Conservation (phyloP, 768 basidiomycete species). For the Russula brevipes region DNA sequence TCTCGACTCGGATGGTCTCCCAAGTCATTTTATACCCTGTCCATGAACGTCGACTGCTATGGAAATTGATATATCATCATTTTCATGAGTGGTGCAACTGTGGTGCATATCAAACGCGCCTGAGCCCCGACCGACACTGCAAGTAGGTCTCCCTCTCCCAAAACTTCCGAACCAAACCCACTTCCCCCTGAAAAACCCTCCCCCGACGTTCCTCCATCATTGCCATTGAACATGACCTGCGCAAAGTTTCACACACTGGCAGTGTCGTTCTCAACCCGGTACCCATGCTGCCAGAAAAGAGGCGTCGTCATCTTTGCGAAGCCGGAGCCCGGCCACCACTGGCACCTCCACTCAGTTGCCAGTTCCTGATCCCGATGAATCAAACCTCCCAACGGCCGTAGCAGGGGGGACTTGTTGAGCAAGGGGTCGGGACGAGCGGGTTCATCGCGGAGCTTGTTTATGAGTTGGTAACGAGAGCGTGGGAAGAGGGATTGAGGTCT, state of each 20-base stretch:
- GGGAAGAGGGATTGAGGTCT: slow-evolving; percentile 51
- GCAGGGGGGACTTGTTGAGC: slow-evolving; percentile 49
- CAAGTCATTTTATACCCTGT: too few relatives aligned
- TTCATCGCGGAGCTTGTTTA: slow-evolving; percentile 62
- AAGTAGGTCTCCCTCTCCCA: slow-evolving; percentile 24
- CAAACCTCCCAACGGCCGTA: neutral
- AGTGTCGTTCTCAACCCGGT: slow-evolving; percentile 61
- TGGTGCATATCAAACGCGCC: too few relatives aligned
- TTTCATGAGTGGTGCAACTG: too few relatives aligned
- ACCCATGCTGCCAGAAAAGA: slow-evolving; percentile 17
- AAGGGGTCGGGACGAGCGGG: slow-evolving; percentile 55
- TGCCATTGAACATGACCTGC: slow-evolving; percentile 29
- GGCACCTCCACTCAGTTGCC: too few relatives aligned
- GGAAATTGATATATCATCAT: too few relatives aligned
- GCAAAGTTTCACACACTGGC: slow-evolving; percentile 47
- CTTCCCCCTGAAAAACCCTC: slow-evolving; percentile 17
- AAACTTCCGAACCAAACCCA: slow-evolving; percentile 8
- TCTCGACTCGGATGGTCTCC: too few relatives aligned
- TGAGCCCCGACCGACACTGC: too few relatives aligned
- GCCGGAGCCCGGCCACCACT: slow-evolving; percentile 2
- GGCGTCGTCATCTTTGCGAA: slow-evolving; percentile 17
- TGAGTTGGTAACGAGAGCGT: slow-evolving; percentile 59
- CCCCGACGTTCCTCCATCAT: slow-evolving; percentile 18
- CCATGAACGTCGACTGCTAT: too few relatives aligned
- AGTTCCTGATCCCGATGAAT: neutral